Evolutionary conservation across 2,329 filamentous ascomycete species (phyloP).

Genomic region (Ophiosphaerella herpotricha): DNA sequence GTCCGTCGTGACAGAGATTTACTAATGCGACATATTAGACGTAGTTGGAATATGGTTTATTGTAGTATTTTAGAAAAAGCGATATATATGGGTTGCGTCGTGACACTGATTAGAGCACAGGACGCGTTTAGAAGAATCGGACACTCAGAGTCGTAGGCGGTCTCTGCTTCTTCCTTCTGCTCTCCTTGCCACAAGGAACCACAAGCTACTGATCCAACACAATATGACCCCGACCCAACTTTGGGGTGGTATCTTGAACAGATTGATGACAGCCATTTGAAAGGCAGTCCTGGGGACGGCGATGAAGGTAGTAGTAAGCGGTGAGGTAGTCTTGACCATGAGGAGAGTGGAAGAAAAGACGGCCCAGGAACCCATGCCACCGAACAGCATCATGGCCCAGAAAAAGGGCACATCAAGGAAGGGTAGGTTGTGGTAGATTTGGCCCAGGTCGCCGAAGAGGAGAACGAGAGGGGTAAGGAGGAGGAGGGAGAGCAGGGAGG

Average conservation of each 20-base stretch:
- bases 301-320: constrained; percentile 57
- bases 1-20: no score
- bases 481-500: constrained; percentile 55
- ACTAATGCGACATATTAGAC: no score
- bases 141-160: constrained; percentile 6
- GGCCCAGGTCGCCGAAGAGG: constrained; percentile 54
- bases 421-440: constrained; percentile 58
- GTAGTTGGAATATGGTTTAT: background rate
- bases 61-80: background rate
- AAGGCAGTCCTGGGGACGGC: constrained; percentile 55
- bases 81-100: no score
- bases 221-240: constrained; percentile 58
- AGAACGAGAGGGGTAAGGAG: constrained; percentile 56
- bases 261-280: constrained; percentile 53
- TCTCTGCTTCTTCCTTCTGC: constrained; percentile 46
- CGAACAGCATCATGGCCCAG: constrained; percentile 58
- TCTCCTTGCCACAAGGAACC: constrained; percentile 53
- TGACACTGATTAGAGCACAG: no score
- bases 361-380: constrained; percentile 53
- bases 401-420: constrained; percentile 61
- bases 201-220: constrained; percentile 56
- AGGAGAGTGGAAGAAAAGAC: constrained; percentile 56
- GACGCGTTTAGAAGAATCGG: no score
- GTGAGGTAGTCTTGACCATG: constrained; percentile 56
- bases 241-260: constrained; percentile 55